Base-by-base conservation (phyloP, 768 basidiomycete species). In the Baorangia bicolor region DNA sequence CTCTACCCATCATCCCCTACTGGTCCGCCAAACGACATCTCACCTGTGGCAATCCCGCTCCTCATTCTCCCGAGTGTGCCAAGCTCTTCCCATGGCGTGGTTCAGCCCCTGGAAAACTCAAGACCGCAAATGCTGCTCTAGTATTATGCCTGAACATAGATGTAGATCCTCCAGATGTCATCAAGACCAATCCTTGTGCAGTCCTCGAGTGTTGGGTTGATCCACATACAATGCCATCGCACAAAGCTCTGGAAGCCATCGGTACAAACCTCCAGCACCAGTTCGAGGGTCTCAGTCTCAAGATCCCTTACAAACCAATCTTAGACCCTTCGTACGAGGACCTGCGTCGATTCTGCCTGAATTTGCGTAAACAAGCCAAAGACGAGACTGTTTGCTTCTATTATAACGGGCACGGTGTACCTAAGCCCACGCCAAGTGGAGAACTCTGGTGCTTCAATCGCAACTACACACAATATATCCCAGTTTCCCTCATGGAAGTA, bases 401-500 rank as follows among this genome's bases (percentile, higher is more conserved):
- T 73, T 99, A 98, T 75, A 99, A 98, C 60, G 97, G 97, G 3
- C 97, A 98, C 59, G 97, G 97, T 23, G 97, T 99, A 21, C 96
- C 96, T 2, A 95, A 92, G 66, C 97, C 97, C 12, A 98, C 97
- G 0, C 79, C 90, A 0, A 94, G 92, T 59, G 91, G 97, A 23
- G 97, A 99, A 73, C 81, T 99, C 49, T 99, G 97, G 97, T 95
- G 97, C 53, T 99, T 99, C 78, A 98, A 99, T 73, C 81, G 87
- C 65, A 90, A 85, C 62, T 98, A 98, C 71, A 98, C 97, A 0
- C 96, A 99, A 72, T 99, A 99, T 68, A 98, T 98, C 56, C 97
- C 97, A 0, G 90, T 98, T 12, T 94, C 93, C 18, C 77, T 99
- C 40, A 88, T 88, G 70, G 97, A 99, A 63, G 79, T 99, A 16